Percentiles rank a stretch among this genome's conserved stretches.
phyloP scores from a whole-genome alignment of 2,329 filamentous ascomycete species.

The Fulvia fulva region DNA sequence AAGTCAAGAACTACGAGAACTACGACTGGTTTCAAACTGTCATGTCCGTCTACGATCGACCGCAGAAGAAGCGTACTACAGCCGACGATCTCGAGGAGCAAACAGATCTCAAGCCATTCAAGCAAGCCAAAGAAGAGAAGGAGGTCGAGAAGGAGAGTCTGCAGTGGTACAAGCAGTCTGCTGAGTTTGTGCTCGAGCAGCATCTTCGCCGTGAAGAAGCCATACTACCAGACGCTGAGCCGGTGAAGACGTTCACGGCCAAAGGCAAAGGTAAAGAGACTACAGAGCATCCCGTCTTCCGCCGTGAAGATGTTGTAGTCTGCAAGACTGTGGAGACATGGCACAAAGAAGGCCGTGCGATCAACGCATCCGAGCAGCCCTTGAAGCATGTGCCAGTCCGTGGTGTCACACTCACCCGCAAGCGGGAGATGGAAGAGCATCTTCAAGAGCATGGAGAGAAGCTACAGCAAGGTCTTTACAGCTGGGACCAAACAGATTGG shows the following conservation, averaged over 20 bases:
- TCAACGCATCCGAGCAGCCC: conserved; percentile 65
- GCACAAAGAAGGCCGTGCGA: conserved; percentile 90
- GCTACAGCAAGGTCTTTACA: conserved; percentile 80
- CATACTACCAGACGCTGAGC: conserved; percentile 62
- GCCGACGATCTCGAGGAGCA: conserved; percentile 76
- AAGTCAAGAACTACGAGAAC: conserved; percentile 69
- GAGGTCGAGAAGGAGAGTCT: conserved; percentile 55
- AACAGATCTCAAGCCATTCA: conserved; percentile 68
- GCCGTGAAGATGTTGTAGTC: conserved; percentile 70
- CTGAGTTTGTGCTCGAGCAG: conserved; percentile 78
- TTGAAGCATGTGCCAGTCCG: conserved; percentile 86
- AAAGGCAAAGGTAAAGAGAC: conserved; percentile 65
- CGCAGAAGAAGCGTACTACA: conserved; percentile 55
- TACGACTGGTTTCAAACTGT: conserved; percentile 86
- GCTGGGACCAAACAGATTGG: conserved; percentile 83
- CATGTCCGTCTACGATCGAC: conserved; percentile 67
- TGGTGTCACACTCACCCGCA: conserved; percentile 81
- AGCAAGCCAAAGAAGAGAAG: conserved; percentile 56
- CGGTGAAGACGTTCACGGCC: conserved; percentile 70
- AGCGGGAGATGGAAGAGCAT: conserved; percentile 82
- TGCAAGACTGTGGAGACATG: conserved; percentile 94
- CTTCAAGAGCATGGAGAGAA: conserved; percentile 77
- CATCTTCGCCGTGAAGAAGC: conserved; percentile 93
- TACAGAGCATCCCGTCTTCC: conserved; percentile 76
- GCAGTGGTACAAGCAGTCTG: conserved; percentile 81